Percentiles rank a stretch among this genome's conserved stretches.
Conservation (phyloP, 75 land plant species). For the Pinus tabuliformis region DNA sequence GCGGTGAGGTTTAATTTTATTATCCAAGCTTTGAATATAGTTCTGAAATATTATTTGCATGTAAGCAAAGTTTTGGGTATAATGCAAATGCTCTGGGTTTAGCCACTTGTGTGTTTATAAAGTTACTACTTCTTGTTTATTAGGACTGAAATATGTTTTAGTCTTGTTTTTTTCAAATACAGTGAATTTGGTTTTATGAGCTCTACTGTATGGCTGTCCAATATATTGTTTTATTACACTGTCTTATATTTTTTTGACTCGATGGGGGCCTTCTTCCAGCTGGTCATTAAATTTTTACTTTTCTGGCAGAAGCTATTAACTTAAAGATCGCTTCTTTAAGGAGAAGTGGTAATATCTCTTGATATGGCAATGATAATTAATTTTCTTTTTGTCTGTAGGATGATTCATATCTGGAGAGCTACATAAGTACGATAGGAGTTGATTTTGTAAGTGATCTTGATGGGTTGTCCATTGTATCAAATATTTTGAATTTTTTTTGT, state of each 20-base stretch:
- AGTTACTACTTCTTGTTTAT: too few relatives aligned
- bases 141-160: too few relatives aligned
- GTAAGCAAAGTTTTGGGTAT: not conserved
- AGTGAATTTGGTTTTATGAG: too few relatives aligned
- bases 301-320: not conserved
- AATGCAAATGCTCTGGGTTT: not conserved
- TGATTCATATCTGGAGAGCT: conserved; percentile 83
- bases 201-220: not conserved
- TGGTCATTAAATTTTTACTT: not conserved
- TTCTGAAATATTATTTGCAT: not conserved
- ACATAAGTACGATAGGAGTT: conserved; percentile 86
- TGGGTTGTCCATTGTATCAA: not conserved
- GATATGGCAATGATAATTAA: not conserved
- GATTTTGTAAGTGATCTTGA: conserved; percentile 63
- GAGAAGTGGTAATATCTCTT: not conserved
- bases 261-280: too few relatives aligned
- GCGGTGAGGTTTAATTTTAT: conserved; percentile 32
- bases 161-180: too few relatives aligned
- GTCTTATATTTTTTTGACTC: not conserved
- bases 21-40: not conserved
- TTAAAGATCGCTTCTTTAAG: not conserved
- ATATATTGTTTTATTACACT: not conserved
- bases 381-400: conserved; percentile 34
- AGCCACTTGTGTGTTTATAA: too few relatives aligned
- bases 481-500: not conserved